These are phyloP conservation scores for Xylariaceae sp. DNA, from an alignment of 2,329 filamentous ascomycete genomes.

Conservation along the genomic window DNA sequence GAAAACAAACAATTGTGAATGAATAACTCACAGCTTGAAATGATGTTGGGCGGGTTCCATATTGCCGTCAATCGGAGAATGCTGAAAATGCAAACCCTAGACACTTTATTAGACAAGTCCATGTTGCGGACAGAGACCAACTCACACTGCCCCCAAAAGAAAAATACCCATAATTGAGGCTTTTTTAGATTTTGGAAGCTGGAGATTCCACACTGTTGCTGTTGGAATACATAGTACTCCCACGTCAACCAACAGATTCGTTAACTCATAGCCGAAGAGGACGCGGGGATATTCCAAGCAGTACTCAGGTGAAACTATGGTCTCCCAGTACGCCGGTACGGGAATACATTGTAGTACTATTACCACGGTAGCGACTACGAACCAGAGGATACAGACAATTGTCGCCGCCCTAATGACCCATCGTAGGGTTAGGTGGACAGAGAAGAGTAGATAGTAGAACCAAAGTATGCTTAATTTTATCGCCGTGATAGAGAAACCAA, in stretches of 20 bases:
- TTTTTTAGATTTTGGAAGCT: neutral
- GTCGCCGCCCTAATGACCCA: neutral
- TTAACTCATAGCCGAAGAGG: slow-evolving; percentile 1
- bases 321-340: neutral
- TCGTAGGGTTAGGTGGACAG: neutral
- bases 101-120: neutral
- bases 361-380: slow-evolving; percentile 8
- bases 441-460: slow-evolving; percentile 18
- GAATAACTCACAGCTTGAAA: neutral
- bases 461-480: slow-evolving; percentile 22
- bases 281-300: neutral
- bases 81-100: neutral
- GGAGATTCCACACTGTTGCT: neutral
- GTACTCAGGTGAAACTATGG: neutral
- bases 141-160: neutral
- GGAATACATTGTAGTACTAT: slow-evolving; percentile 14
- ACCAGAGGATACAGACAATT: slow-evolving; percentile 12
- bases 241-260: slow-evolving; percentile 9
- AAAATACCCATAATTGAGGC: neutral
- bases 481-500: slow-evolving; percentile 13
- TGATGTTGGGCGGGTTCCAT: neutral
- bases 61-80: neutral
- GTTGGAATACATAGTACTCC: slow-evolving; percentile 4
- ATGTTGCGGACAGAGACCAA: neutral
- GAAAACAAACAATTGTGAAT: neutral